Base-by-base conservation (phyloP, 148 eudicot species). In the Camellia lanceoleosa region DNA sequence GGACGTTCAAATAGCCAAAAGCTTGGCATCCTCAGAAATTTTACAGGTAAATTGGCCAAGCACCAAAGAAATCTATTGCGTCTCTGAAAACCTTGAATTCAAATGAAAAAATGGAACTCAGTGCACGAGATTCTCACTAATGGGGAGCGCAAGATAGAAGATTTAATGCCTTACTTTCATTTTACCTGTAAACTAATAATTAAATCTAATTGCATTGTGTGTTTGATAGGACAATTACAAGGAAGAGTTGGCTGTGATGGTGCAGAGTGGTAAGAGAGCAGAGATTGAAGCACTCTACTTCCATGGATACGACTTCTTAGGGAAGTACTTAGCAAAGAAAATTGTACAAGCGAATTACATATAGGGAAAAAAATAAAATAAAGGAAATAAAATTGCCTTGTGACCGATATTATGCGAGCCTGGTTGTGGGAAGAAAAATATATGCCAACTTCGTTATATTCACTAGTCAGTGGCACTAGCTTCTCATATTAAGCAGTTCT, bases 281-380 rank as follows among this genome's bases (percentile, higher is more conserved):
- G 99, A 97, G 69, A 94, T 92, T 42, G 98, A 94, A 89, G 94
- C 98, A 80, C 98, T 97, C 18, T 91, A 97, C 76, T 88, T 82
- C 70, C 92, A 90, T 79, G 99, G 99, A 75, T 97, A 89, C 81
- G 86, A 86, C 80, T 94, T 89, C 89, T 83, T 94, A 77, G 92
- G 84, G 49, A 94, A 88, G 83, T 92, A 86, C 80, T 80, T 97
- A 71, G 97, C 92, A 14, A 90, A 89, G 86, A 97, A 97, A 84
- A 91, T 97, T 63, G 98, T 94, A 44, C 99, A 92, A 75, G 91
- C 90, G 58, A 77, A 86, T 79, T 93, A 93, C 78, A 87, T 96
- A 70, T 96, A 85, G 78, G 8, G 23, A 14, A 6, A 60, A 42
- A 49, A 71, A 23, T 1, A 20, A 49, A 15, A 19, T 5, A 55